These are phyloP conservation scores for Alternaria tenuissima DNA, from an alignment of 2,329 filamentous ascomycete genomes.

Conservation along the genomic window DNA sequence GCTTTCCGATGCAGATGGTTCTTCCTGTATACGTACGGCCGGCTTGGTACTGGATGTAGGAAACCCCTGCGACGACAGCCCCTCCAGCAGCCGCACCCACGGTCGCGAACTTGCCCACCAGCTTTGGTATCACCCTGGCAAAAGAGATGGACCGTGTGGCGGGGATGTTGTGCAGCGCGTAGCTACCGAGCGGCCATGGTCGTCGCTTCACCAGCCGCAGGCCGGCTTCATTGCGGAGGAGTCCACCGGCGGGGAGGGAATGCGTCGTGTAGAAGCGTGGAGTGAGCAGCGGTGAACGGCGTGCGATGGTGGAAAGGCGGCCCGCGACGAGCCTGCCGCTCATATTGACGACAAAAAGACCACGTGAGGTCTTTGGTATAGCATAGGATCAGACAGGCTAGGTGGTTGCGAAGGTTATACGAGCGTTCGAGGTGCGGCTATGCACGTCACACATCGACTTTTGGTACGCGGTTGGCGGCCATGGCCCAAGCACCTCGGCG, in stretches of 20 bases:
- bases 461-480: conserved; percentile 14
- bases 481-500: conserved; percentile 18
- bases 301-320: conserved; percentile 72
- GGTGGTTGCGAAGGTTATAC: conserved; percentile 11
- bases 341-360: conserved; percentile 56
- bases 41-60: conserved; percentile 96
- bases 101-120: conserved; percentile 87
- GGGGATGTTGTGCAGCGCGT: conserved; percentile 82
- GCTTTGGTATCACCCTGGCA: conserved; percentile 76
- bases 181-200: conserved; percentile 78
- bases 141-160: conserved; percentile 72
- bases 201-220: conserved; percentile 58
- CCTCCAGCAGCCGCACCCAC: conserved; percentile 93
- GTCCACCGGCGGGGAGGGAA: conserved; percentile 47
- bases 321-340: conserved; percentile 79
- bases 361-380: conserved; percentile 15
- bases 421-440: conserved; percentile 16
- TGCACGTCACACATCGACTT: conserved; percentile 28
- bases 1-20: conserved; percentile 28
- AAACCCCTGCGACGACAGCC: conserved; percentile 82
- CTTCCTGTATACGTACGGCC: conserved; percentile 67
- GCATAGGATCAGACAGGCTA: conserved; percentile 27
- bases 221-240: conserved; percentile 48
- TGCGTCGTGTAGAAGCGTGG: conserved; percentile 58
- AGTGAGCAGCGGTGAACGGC: conserved; percentile 68